Conservation (phyloP, 192 early-diverging fungal genomes). For the Rhizophagus prolifer region DNA sequence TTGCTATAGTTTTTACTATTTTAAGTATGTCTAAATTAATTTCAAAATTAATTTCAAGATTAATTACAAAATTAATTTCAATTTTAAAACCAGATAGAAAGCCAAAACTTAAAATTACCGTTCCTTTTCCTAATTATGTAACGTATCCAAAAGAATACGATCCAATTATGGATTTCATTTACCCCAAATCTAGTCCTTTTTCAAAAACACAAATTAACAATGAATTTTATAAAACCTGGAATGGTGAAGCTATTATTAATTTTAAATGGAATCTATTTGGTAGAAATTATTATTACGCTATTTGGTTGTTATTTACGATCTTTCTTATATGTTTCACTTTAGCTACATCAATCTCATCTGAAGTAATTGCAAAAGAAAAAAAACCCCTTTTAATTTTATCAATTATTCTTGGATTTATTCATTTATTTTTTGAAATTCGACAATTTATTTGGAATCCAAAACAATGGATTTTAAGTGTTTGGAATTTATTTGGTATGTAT, state of each 20-base stretch:
- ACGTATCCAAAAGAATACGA: neutral
- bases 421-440: neutral
- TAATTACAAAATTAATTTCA: too few relatives aligned
- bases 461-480: neutral
- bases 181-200: neutral
- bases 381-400: neutral
- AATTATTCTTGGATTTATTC: neutral
- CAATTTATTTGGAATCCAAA: neutral
- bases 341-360: neutral
- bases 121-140: neutral
- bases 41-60: too few relatives aligned
- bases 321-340: neutral
- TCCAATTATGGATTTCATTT: neutral
- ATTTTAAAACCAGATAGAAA: too few relatives aligned
- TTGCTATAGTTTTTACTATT: too few relatives aligned
- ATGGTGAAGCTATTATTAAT: constrained; percentile 14
- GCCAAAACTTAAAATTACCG: too few relatives aligned
- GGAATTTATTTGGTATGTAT: constrained; percentile 4
- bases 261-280: constrained; percentile 15
- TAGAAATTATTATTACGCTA: neutral
- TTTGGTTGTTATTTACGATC: neutral
- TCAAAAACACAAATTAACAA: neutral
- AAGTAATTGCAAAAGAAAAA: neutral
- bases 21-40: too few relatives aligned
- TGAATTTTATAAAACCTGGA: constrained; percentile 19